These are phyloP conservation scores for Carpinus fangiana DNA, from an alignment of 306 rosid genomes.

Conservation along the genomic window DNA sequence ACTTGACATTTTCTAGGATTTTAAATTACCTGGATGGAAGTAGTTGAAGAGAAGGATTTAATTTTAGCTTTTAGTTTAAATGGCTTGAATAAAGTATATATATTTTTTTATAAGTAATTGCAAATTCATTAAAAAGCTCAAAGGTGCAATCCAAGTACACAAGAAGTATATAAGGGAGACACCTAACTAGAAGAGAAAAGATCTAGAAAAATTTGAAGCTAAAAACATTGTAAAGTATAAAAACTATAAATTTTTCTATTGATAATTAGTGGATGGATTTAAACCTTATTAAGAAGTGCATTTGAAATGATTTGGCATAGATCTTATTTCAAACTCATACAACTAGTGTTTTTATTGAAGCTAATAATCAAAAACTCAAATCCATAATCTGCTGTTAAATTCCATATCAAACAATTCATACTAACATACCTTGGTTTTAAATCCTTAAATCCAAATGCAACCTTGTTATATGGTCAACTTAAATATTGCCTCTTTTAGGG, in stretches of 20 bases:
- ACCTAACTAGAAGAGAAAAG: too few species aligned
- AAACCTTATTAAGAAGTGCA: not conserved
- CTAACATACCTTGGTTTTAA: not conserved
- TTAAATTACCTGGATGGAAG: not conserved
- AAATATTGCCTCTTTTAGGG: constrained; percentile 45
- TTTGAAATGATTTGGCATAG: not conserved
- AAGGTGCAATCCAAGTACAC: too few species aligned
- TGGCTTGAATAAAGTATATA: not conserved
- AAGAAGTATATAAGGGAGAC: too few species aligned
- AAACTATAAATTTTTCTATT: too few species aligned
- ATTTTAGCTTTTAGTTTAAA: not conserved
- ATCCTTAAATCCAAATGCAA: not conserved
- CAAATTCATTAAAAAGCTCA: too few species aligned
- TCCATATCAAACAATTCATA: not conserved
- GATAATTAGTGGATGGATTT: not conserved
- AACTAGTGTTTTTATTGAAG: not conserved
- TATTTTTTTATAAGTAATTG: too few species aligned
- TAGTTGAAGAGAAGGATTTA: not conserved
- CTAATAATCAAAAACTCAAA: not conserved
- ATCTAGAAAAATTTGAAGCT: too few species aligned
- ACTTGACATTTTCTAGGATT: not conserved
- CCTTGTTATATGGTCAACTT: not conserved
- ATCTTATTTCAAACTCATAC: too few species aligned
- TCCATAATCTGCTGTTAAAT: not conserved
- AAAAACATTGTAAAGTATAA: too few species aligned